Percentiles rank a stretch among this genome's conserved stretches.
Evolutionary conservation across 257 asterid species (phyloP).

Genomic region (Thymus quinquecostatus): DNA sequence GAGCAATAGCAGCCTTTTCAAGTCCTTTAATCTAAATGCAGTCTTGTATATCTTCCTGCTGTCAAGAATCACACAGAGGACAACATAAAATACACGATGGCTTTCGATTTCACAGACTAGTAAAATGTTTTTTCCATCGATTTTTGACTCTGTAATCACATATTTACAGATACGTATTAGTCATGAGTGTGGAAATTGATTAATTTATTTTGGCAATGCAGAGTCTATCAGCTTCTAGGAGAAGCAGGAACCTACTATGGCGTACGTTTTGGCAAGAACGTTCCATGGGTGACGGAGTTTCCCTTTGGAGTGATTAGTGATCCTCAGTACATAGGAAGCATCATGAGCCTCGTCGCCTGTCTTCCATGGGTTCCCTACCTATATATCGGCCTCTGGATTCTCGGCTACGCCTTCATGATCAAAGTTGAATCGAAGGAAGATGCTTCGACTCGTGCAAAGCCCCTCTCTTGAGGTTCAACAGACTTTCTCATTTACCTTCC

Average conservation of each 20-base stretch:
- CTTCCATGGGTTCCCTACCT: conserved; percentile 68
- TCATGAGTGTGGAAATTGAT: background rate
- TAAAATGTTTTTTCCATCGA: background rate
- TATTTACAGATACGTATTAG: background rate
- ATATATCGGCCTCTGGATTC: conserved; percentile 65
- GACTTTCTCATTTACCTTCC: background rate
- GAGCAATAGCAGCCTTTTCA: background rate
- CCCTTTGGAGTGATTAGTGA: conserved; percentile 88
- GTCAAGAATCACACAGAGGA: background rate
- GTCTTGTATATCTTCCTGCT: background rate
- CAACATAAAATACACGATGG: background rate
- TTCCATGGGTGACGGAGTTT: conserved; percentile 84
- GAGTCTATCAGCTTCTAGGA: conserved; percentile 95
- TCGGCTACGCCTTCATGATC: conserved; percentile 77
- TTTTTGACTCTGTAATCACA: background rate
- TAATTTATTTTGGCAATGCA: conserved; percentile 35
- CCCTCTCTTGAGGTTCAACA: conserved; percentile 41
- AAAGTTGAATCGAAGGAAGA: conserved; percentile 77
- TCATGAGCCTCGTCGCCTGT: conserved; percentile 80
- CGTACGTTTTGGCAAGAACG: conserved; percentile 79
- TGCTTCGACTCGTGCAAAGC: conserved; percentile 74
- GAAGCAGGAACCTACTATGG: conserved; percentile 93
- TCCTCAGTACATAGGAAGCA: conserved; percentile 93
- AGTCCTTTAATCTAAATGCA: background rate
- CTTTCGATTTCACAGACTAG: background rate